Evolutionary conservation across 305 asterid genomes (phyloP).

Genomic region (Solanum chacoense): DNA sequence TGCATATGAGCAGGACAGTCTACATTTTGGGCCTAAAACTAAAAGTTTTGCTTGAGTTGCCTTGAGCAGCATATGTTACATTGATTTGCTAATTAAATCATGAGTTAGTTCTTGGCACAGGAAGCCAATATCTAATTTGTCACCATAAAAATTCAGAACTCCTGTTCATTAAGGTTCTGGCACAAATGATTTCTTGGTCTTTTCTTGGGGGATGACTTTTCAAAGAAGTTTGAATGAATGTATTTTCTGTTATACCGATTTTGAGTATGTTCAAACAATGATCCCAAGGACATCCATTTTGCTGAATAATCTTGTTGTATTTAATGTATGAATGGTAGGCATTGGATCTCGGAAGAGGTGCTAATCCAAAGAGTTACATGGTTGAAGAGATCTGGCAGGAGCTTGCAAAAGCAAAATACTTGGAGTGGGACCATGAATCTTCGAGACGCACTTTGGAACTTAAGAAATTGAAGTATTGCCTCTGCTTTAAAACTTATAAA

Average conservation of each 20-base stretch:
- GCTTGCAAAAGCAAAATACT: constrained; percentile 80
- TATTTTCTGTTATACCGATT: neutral
- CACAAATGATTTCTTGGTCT: neutral
- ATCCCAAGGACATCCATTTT: neutral
- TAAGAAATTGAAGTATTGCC: constrained; percentile 48
- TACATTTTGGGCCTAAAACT: neutral
- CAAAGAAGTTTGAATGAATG: neutral
- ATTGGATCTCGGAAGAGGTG: constrained; percentile 71
- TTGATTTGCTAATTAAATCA: neutral
- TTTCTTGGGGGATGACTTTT: neutral
- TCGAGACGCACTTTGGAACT: constrained; percentile 65
- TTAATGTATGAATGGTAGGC: constrained; percentile 32
- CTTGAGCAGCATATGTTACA: neutral
- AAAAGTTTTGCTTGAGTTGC: neutral
- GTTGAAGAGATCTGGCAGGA: constrained; percentile 93
- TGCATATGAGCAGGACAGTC: neutral
- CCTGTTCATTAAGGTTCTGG: neutral
- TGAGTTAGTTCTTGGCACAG: neutral
- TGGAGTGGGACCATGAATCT: constrained; percentile 69
- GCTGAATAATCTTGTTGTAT: neutral
- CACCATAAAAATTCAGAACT: neutral
- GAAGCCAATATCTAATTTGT: neutral
- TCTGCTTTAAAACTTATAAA: neutral
- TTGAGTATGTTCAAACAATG: neutral
- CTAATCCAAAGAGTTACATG: constrained; percentile 61